A percentile compares a stretch with the other conserved stretches of the same genome.
Evolutionary conservation across 495 filamentous ascomycete species (phyloP).

Genomic region (Neurospora sp.): DNA sequence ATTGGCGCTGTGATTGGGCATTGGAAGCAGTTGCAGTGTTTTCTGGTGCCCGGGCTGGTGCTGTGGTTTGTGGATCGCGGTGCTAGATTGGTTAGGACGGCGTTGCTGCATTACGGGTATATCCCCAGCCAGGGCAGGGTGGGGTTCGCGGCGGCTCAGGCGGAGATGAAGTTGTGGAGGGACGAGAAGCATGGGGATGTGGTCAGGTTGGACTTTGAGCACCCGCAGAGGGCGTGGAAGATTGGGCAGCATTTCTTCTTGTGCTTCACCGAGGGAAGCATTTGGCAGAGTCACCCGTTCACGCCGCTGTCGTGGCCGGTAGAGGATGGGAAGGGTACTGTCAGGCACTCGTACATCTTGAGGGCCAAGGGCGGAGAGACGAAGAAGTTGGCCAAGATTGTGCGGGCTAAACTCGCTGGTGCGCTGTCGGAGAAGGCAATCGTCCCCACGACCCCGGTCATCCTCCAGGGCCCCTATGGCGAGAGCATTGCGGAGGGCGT

Average conservation of each 20-base stretch:
- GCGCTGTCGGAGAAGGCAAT: constrained; percentile 6
- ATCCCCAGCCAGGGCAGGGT: constrained; percentile 20
- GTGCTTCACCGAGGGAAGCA: constrained; percentile 45
- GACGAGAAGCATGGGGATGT: constrained; percentile 43
- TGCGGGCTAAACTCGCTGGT: constrained; percentile 21
- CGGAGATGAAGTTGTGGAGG: constrained; percentile 35
- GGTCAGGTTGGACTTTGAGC: constrained; percentile 45
- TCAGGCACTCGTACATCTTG: constrained; percentile 53
- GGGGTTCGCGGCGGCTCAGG: constrained; percentile 41
- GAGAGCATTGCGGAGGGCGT: constrained; percentile 32
- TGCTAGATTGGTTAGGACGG: constrained; percentile 38
- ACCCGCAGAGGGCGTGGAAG: constrained; percentile 46
- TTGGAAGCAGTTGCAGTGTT: constrained; percentile 51
- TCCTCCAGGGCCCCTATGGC: constrained; percentile 53
- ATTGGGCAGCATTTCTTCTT: constrained; percentile 60
- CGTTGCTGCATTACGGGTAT: constrained; percentile 43
- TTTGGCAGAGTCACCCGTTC: constrained; percentile 62
- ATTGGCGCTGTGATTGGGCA: constrained; percentile 60
- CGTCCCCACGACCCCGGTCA: constrained; percentile 32
- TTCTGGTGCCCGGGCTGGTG: constrained; percentile 49
- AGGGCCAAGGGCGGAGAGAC: constrained; percentile 52
- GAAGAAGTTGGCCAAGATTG: constrained; percentile 37
- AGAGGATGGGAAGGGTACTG: constrained; percentile 12
- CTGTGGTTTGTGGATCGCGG: constrained; percentile 48
- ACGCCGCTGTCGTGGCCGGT: constrained; percentile 46